Conservation (phyloP, 2,329 filamentous ascomycete genomes). For the Sphaerulina musiva region DNA sequence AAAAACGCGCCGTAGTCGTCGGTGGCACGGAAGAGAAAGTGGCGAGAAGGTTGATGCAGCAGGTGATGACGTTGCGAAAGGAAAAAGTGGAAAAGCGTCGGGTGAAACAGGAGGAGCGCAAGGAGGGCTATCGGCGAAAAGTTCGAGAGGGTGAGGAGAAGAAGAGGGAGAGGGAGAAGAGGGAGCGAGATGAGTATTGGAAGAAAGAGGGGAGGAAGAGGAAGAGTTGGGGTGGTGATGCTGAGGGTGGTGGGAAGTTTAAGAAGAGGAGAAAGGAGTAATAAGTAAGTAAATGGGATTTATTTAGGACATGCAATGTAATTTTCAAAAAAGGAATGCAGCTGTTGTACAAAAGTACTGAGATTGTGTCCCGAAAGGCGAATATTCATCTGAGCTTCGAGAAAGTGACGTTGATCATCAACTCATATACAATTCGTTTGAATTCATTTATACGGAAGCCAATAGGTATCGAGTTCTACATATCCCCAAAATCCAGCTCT, state of each 20-base stretch:
- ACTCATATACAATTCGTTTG: neutral
- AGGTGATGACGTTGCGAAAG: slow-evolving; percentile 82
- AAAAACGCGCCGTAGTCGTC: slow-evolving; percentile 86
- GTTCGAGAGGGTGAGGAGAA: slow-evolving; percentile 77
- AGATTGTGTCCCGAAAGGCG: neutral
- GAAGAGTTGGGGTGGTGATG: slow-evolving; percentile 50
- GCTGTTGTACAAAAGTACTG: no score
- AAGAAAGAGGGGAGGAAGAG: slow-evolving; percentile 78
- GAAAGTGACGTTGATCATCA: neutral
- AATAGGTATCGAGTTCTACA: neutral
- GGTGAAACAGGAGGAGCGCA: slow-evolving; percentile 81
- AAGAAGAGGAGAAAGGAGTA: slow-evolving; percentile 29
- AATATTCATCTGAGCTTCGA: neutral
- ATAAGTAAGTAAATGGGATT: neutral
- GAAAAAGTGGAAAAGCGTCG: slow-evolving; percentile 80
- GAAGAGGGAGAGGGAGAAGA: slow-evolving; percentile 78
- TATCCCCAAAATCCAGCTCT: neutral
- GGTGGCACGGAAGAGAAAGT: slow-evolving; percentile 72
- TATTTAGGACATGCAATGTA: neutral
- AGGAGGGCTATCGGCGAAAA: slow-evolving; percentile 73
- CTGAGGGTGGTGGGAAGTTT: slow-evolving; percentile 21
- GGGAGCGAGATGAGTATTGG: slow-evolving; percentile 91
- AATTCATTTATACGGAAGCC: neutral
- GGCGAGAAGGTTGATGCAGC: slow-evolving; percentile 82
- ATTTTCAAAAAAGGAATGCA: neutral